These are phyloP conservation scores for Solanum bulbocastanum DNA, from an alignment of 257 asterid species.

Conservation along the genomic window DNA sequence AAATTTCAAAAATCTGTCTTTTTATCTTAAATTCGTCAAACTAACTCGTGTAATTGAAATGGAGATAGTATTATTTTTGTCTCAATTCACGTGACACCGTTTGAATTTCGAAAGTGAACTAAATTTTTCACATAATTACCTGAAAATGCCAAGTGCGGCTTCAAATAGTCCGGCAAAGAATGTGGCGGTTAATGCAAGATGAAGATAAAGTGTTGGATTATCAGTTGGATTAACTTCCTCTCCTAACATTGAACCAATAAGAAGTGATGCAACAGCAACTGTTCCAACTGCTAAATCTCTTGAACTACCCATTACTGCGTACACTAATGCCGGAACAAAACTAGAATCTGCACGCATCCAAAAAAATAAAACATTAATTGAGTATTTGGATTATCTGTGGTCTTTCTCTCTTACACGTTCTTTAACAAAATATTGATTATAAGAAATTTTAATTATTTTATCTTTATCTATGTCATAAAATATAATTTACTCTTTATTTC, in stretches of 20 bases:
- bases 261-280: constrained; percentile 77
- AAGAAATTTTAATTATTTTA: no score
- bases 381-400: no score
- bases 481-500: no score
- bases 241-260: constrained; percentile 64
- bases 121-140: constrained; percentile 16
- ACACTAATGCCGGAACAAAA: constrained; percentile 73
- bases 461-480: no score
- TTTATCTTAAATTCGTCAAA: accelerated
- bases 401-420: no score
- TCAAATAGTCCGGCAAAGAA: constrained; percentile 73
- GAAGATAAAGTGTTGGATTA: constrained; percentile 56
- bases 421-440: no score
- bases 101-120: background rate
- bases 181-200: constrained; percentile 78
- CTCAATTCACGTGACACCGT: no score
- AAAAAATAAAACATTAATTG: background rate
- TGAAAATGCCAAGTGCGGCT: constrained; percentile 58
- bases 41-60: no score
- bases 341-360: constrained; percentile 51
- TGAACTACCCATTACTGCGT: constrained; percentile 88
- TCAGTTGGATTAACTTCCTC: constrained; percentile 33
- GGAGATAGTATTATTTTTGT: no score
- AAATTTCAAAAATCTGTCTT: no score
- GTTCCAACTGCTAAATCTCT: constrained; percentile 88